Evolutionary conservation across 306 rosid species (phyloP).

Genomic region (Cicer chorassanicum): DNA sequence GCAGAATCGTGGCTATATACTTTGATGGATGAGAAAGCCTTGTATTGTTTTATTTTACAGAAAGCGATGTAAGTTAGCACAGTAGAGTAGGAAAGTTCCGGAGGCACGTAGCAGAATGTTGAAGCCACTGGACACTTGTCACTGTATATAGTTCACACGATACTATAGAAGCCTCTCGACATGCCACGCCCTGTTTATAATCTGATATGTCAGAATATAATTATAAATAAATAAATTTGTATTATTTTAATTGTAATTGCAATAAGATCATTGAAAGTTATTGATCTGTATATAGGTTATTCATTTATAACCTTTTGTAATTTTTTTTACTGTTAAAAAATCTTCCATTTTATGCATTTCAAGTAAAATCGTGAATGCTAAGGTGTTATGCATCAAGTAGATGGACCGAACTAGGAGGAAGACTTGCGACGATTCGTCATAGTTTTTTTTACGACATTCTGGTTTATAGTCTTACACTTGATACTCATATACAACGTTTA

Average conservation of each 20-base stretch:
- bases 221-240: not conserved
- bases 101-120: conserved; percentile 47
- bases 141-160: conserved; percentile 19
- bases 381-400: no score
- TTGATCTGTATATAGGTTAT: no score
- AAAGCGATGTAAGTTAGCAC: conserved; percentile 16
- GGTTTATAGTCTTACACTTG: no score
- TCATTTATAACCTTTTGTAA: no score
- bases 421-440: no score
- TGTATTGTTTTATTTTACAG: not conserved
- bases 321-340: no score
- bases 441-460: no score
- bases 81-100: conserved; percentile 40
- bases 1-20: conserved; percentile 9
- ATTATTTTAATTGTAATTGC: not conserved
- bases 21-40: not conserved
- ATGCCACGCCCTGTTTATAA: conserved; percentile 30
- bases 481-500: no score
- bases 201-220: not conserved
- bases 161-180: conserved; percentile 43
- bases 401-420: no score
- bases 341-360: no score
- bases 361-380: no score
- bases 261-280: no score
- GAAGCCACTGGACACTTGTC: conserved; percentile 36